Evolutionary conservation across 2,329 filamentous ascomycete species (phyloP).

Genomic region (Fusarium sp.): DNA sequence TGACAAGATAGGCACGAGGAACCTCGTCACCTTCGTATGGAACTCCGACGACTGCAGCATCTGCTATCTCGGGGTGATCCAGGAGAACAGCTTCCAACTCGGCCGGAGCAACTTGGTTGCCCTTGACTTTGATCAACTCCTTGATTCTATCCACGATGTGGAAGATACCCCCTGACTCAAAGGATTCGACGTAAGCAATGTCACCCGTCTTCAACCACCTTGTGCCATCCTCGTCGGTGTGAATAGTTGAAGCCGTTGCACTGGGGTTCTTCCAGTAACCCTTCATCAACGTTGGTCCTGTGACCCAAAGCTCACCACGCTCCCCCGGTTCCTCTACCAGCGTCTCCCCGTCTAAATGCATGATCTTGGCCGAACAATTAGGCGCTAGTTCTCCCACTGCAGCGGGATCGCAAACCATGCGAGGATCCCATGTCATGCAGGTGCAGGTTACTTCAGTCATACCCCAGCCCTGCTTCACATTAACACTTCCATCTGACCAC

Average conservation of each 20-base stretch:
- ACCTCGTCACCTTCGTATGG: slow-evolving; percentile 63
- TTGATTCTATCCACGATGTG: slow-evolving; percentile 80
- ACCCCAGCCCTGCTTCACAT: slow-evolving; percentile 79
- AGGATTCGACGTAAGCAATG: slow-evolving; percentile 74
- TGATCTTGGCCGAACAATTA: slow-evolving; percentile 69
- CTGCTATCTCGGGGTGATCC: slow-evolving; percentile 75
- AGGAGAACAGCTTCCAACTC: slow-evolving; percentile 81
- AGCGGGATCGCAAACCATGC: slow-evolving; percentile 51
- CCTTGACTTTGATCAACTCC: slow-evolving; percentile 75
- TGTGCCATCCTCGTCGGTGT: slow-evolving; percentile 60
- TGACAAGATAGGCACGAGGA: slow-evolving; percentile 72
- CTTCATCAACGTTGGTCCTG: slow-evolving; percentile 78
- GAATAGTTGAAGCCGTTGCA: slow-evolving; percentile 72
- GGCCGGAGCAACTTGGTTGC: slow-evolving; percentile 81
- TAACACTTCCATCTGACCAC: slow-evolving; percentile 58
- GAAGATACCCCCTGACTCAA: slow-evolving; percentile 60
- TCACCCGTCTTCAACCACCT: slow-evolving; percentile 83
- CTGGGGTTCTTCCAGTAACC: slow-evolving; percentile 81
- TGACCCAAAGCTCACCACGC: slow-evolving; percentile 79
- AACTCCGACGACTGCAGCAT: slow-evolving; percentile 73
- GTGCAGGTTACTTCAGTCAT: slow-evolving; percentile 89
- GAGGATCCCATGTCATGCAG: slow-evolving; percentile 76
- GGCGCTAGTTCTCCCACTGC: slow-evolving; percentile 54
- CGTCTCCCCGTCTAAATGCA: slow-evolving; percentile 67
- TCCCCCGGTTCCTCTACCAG: slow-evolving; percentile 61